Evolutionary conservation across 176 grass and related monocot genomes (phyloP).

Genomic region (Aechmea fasciata): DNA sequence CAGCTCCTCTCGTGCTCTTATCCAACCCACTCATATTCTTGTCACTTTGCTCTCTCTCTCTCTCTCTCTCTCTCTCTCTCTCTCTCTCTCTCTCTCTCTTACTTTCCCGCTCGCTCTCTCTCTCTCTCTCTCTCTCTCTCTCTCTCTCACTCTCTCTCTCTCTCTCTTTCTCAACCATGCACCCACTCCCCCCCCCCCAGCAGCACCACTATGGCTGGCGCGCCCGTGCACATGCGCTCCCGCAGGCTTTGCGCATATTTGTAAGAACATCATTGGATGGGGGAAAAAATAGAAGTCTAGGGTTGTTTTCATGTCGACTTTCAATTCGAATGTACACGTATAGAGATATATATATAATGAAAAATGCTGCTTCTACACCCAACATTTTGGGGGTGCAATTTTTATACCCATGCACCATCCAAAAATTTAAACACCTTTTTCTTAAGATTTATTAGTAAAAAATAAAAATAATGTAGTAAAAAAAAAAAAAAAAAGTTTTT

Average conservation of each 20-base stretch:
- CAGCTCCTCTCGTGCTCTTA: background rate
- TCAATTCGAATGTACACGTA: too few species aligned
- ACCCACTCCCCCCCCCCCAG: too few species aligned
- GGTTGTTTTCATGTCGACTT: background rate
- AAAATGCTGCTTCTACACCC: too few species aligned
- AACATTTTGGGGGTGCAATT: too few species aligned
- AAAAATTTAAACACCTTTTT: too few species aligned
- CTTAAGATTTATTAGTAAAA: too few species aligned
- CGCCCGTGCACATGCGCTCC: constrained; percentile 19
- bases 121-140: constrained; percentile 8
- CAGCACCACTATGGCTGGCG: constrained; percentile 17
- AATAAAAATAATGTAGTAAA: too few species aligned
- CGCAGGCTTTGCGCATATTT: constrained; percentile 10
- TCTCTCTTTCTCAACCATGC: background rate
- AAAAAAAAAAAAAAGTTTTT: too few species aligned
- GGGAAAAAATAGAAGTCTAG: background rate
- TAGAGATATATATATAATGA: too few species aligned
- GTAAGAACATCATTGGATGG: constrained; percentile 16
- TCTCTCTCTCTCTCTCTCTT: background rate
- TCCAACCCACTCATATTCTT: background rate
- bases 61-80: background rate
- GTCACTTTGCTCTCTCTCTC: background rate
- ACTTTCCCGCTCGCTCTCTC: constrained; percentile 24
- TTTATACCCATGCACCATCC: too few species aligned
- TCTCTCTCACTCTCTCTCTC: constrained; percentile 20